These are phyloP conservation scores for Aspergillus uvarum DNA, from an alignment of 2,329 filamentous ascomycete genomes.

Conservation along the genomic window DNA sequence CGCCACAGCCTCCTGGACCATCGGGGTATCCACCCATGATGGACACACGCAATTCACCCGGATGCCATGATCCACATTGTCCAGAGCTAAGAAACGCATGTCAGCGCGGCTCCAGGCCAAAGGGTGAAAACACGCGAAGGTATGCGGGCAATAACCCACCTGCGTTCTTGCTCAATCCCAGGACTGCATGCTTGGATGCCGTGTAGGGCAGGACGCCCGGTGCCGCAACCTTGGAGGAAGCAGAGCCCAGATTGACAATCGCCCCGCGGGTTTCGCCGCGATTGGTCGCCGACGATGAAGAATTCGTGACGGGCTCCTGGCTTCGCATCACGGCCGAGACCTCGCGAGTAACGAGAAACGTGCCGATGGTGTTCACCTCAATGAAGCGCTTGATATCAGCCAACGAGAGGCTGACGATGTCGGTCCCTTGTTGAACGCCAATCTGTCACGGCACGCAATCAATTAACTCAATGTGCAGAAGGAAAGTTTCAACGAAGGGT, in stretches of 20 bases:
- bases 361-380: constrained; percentile 41
- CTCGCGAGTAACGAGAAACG: constrained; percentile 42
- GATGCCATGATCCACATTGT: constrained; percentile 28
- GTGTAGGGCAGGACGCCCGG: constrained; percentile 40
- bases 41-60: constrained; percentile 37
- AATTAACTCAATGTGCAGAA: not conserved
- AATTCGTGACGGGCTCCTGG: constrained; percentile 32
- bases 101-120: not conserved
- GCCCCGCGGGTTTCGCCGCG: constrained; percentile 26
- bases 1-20: constrained; percentile 22
- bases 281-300: constrained; percentile 29
- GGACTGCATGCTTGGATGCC: constrained; percentile 45
- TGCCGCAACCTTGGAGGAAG: constrained; percentile 34
- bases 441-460: not conserved
- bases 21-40: constrained; percentile 32
- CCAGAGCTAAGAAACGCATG: constrained; percentile 24
- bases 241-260: constrained; percentile 44
- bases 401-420: not conserved
- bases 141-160: constrained; percentile 16
- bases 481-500: not conserved
- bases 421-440: too few relatives aligned
- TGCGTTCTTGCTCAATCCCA: constrained; percentile 45
- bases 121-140: too few relatives aligned
- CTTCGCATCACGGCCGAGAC: constrained; percentile 16
- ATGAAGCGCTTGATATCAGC: constrained; percentile 39